Conservation (phyloP, 192 early-diverging fungal species). For the Anaeromyces robustus region DNA sequence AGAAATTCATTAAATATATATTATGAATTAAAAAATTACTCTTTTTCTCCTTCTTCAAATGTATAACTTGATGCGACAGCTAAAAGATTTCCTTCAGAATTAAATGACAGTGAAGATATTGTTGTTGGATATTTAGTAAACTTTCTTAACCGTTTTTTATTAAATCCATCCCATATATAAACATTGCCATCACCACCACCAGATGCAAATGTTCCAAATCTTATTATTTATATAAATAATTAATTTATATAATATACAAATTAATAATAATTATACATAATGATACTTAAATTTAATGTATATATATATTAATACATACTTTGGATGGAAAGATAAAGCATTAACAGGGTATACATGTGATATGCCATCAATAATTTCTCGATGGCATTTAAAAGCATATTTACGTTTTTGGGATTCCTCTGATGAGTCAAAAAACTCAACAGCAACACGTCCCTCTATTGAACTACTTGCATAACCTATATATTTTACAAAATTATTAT, state of each 20-base stretch:
- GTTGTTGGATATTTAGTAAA: conserved; percentile 68
- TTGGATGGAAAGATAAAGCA: conserved; percentile 78
- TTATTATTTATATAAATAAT: conserved; percentile 5
- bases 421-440: conserved; percentile 74
- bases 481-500: not conserved
- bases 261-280: conserved; percentile 5
- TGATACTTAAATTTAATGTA: not conserved
- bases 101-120: conserved; percentile 68
- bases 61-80: conserved; percentile 87
- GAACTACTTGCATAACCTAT: conserved; percentile 75
- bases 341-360: conserved; percentile 89
- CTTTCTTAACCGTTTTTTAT: conserved; percentile 74
- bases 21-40: no score
- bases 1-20: no score
- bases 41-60: conserved; percentile 86
- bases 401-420: conserved; percentile 55
- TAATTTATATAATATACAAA: conserved; percentile 3
- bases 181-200: conserved; percentile 88
- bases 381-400: conserved; percentile 96
- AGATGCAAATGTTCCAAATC: conserved; percentile 85
- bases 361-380: conserved; percentile 53
- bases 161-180: conserved; percentile 80
- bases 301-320: conserved; percentile 27
- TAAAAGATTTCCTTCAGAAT: conserved; percentile 53
- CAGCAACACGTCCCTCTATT: conserved; percentile 85